These are phyloP conservation scores for Solanum chiquidenum DNA, from an alignment of 257 asterid genomes.

Conservation along the genomic window DNA sequence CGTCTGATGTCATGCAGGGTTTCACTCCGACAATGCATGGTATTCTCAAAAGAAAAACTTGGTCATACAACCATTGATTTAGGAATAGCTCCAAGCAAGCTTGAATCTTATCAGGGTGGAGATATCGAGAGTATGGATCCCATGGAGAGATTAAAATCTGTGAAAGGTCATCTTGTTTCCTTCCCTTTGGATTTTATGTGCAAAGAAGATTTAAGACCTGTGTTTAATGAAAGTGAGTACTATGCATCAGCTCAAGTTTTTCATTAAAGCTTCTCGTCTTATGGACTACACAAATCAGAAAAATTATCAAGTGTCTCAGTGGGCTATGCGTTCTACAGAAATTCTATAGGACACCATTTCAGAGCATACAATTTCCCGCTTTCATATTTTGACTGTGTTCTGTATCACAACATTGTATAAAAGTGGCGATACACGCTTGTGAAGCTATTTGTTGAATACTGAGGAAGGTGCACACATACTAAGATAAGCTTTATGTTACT, in stretches of 20 bases:
- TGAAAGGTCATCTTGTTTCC: constrained; percentile 89
- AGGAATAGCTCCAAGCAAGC: constrained; percentile 69
- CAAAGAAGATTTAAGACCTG: constrained; percentile 89
- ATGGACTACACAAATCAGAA: background rate
- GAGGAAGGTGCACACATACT: background rate
- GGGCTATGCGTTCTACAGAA: background rate
- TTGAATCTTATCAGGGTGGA: constrained; percentile 64
- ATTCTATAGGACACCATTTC: background rate
- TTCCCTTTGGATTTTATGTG: constrained; percentile 89
- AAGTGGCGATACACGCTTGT: background rate
- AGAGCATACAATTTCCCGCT: background rate
- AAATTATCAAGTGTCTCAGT: background rate
- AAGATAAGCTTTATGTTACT: background rate
- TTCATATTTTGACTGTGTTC: background rate
- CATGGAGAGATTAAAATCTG: constrained; percentile 61
- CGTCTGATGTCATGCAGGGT: constrained; percentile 25
- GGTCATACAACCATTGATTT: constrained; percentile 77
- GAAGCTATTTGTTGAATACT: background rate
- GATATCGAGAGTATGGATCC: constrained; percentile 61
- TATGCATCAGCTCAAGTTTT: constrained; percentile 93
- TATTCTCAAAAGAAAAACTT: constrained; percentile 56
- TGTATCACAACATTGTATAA: background rate
- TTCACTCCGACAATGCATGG: constrained; percentile 84
- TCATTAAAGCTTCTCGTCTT: constrained; percentile 23
- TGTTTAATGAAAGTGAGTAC: constrained; percentile 89